Evolutionary conservation across 1,284 basidiomycete species (phyloP).

Genomic region (Marasmius fiardii): DNA sequence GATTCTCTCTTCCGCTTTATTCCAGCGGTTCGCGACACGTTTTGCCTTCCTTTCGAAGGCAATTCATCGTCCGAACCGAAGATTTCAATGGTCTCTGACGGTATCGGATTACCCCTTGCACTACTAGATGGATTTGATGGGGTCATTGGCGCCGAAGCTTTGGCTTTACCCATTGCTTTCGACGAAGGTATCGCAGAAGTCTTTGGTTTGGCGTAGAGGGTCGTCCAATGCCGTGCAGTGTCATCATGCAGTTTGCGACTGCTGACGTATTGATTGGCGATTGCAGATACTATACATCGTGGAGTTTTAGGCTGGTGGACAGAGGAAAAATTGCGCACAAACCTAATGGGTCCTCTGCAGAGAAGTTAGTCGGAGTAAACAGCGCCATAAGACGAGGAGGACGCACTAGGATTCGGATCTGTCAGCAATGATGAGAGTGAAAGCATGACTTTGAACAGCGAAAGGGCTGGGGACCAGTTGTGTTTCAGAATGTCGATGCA

Average conservation of each 20-base stretch:
- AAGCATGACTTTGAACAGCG: slow-evolving; percentile 88
- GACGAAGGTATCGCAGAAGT: slow-evolving; percentile 21
- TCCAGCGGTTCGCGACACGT: slow-evolving; percentile 19
- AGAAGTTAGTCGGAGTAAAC: slow-evolving; percentile 8
- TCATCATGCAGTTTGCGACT: slow-evolving; percentile 62
- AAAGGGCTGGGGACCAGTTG: slow-evolving; percentile 89
- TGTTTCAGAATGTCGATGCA: slow-evolving; percentile 85
- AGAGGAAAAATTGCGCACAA: slow-evolving; percentile 6
- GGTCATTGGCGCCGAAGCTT: slow-evolving; percentile 18
- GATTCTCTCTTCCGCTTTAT: slow-evolving; percentile 19
- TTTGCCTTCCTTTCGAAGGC: slow-evolving; percentile 17
- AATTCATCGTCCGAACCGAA: slow-evolving; percentile 44
- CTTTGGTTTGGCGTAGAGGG: slow-evolving; percentile 53
- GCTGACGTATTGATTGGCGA: slow-evolving; percentile 66
- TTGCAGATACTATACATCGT: slow-evolving; percentile 54
- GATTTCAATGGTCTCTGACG: slow-evolving; percentile 4
- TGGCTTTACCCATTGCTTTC: slow-evolving; percentile 31
- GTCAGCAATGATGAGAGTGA: slow-evolving; percentile 85
- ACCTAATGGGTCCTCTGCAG: slow-evolving; percentile 70
- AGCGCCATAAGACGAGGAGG: slow-evolving; percentile 2
- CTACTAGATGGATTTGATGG: slow-evolving; percentile 16
- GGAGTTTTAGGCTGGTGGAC: not conserved
- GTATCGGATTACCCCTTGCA: not conserved
- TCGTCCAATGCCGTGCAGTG: slow-evolving; percentile 64
- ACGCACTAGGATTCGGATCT: slow-evolving; percentile 85